phyloP scores from a whole-genome alignment of 2,329 filamentous ascomycete genomes.

The Aspergillus terreus region DNA sequence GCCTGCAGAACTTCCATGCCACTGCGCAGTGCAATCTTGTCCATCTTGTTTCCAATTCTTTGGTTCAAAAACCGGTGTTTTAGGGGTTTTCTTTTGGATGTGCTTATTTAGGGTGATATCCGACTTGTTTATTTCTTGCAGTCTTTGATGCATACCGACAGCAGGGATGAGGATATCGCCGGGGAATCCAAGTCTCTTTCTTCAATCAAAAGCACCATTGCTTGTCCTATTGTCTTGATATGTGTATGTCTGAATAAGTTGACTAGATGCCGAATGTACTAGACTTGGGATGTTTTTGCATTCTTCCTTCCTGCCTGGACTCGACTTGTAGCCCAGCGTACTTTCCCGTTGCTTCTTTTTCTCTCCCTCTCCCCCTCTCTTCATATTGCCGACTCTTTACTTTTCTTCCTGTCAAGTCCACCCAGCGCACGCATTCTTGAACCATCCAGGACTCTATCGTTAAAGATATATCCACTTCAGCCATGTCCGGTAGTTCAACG shows the following conservation, averaged over 20 bases:
- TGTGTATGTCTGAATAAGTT: too few relatives aligned
- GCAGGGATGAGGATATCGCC: conserved; percentile 34
- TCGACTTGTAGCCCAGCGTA: not conserved
- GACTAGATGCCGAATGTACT: not conserved
- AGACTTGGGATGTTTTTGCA: not conserved
- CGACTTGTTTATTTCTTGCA: conserved; percentile 31
- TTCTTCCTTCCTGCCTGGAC: not conserved
- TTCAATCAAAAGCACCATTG: conserved; percentile 5
- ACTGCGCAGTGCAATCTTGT: conserved; percentile 3
- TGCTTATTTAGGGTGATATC: conserved; percentile 28
- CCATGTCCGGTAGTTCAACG: conserved; percentile 23
- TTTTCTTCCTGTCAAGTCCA: not conserved
- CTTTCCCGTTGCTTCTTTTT: not conserved
- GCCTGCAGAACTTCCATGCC: not conserved
- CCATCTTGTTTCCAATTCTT: conserved; percentile 9
- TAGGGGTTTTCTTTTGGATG: conserved; percentile 26
- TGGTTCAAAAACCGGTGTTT: conserved; percentile 17
- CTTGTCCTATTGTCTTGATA: not conserved
- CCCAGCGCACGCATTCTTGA: not conserved
- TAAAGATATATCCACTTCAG: conserved; percentile 6
- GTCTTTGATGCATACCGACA: conserved; percentile 22
- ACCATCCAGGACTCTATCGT: conserved; percentile 3
- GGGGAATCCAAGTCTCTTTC: conserved; percentile 14
- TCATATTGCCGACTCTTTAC: not conserved
- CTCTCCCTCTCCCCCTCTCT: not conserved